Percentiles rank a stretch among this genome's conserved stretches.
Evolutionary conservation across 768 basidiomycete genomes (phyloP).

Genomic region (Cystobasidium tubakii): DNA sequence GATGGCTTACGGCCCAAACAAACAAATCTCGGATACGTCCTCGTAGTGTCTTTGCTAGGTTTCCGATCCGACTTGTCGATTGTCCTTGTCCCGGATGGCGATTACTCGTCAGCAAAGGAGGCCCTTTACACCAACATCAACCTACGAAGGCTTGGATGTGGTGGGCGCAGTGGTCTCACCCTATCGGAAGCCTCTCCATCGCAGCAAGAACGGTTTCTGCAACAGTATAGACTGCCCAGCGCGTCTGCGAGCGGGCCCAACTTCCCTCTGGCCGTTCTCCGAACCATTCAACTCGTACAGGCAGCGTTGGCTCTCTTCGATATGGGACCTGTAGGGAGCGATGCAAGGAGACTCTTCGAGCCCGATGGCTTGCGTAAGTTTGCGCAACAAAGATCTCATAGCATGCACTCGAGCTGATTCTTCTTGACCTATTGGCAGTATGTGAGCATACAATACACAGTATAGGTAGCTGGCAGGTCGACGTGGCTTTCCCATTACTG

Average conservation of each 20-base stretch:
- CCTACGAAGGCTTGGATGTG: constrained; percentile 36
- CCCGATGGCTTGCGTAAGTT: constrained; percentile 35
- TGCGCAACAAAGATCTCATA: neutral
- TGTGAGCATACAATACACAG: constrained; percentile 37
- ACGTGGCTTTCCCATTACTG: constrained; percentile 27
- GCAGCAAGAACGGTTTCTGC: constrained; percentile 37
- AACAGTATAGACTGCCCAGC: constrained; percentile 31
- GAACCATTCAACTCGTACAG: constrained; percentile 36
- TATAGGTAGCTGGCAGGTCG: constrained; percentile 32
- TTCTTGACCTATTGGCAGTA: neutral
- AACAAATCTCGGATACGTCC: constrained; percentile 28
- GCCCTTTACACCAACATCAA: constrained; percentile 37
- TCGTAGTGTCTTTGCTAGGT: constrained; percentile 23
- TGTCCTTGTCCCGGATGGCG: constrained; percentile 30
- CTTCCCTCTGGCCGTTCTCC: constrained; percentile 24
- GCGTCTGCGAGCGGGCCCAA: neutral
- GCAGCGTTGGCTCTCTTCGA: constrained; percentile 39
- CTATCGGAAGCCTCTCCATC: constrained; percentile 29
- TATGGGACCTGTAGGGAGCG: constrained; percentile 34
- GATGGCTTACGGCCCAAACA: constrained; percentile 31
- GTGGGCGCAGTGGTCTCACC: constrained; percentile 34
- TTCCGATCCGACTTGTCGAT: constrained; percentile 26
- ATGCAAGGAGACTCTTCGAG: neutral
- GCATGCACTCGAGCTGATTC: neutral
- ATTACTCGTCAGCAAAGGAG: neutral